Evolutionary conservation across 83 land plant species (phyloP).

Genomic region (Thuja plicata): DNA sequence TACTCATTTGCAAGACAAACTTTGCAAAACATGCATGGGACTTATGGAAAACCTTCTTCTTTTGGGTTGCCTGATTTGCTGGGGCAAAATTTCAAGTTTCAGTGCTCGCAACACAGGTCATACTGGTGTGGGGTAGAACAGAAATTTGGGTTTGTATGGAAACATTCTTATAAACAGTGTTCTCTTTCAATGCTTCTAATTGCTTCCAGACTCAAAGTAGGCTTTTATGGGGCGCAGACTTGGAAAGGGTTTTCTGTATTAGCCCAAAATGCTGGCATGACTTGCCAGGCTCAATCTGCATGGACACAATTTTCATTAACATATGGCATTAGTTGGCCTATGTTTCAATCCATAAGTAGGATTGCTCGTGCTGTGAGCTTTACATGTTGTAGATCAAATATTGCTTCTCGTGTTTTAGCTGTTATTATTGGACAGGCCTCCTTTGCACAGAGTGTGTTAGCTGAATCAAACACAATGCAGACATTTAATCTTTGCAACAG

Average conservation of each 20-base stretch:
- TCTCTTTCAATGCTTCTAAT: not conserved
- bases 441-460: conserved; percentile 36
- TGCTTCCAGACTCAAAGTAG: not conserved
- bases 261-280: not conserved
- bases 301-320: conserved; percentile 33
- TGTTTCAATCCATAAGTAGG: conserved; percentile 41
- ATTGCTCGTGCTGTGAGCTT: conserved; percentile 74
- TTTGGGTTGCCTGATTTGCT: not conserved
- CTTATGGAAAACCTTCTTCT: not conserved
- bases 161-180: not conserved
- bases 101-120: not conserved
- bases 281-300: conserved; percentile 13
- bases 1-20: not conserved
- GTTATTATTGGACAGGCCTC: conserved; percentile 59
- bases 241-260: conserved; percentile 3
- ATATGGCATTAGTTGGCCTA: conserved; percentile 17
- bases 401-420: conserved; percentile 68
- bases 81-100: not conserved
- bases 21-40: not conserved
- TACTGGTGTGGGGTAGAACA: conserved; percentile 5
- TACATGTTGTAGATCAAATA: conserved; percentile 61
- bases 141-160: not conserved
- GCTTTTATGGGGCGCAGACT: not conserved
- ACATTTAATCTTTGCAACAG: conserved; percentile 26
- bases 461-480: conserved; percentile 33